Conservation (phyloP, 208 protist genomes). For the Crithidia sp. region DNA sequence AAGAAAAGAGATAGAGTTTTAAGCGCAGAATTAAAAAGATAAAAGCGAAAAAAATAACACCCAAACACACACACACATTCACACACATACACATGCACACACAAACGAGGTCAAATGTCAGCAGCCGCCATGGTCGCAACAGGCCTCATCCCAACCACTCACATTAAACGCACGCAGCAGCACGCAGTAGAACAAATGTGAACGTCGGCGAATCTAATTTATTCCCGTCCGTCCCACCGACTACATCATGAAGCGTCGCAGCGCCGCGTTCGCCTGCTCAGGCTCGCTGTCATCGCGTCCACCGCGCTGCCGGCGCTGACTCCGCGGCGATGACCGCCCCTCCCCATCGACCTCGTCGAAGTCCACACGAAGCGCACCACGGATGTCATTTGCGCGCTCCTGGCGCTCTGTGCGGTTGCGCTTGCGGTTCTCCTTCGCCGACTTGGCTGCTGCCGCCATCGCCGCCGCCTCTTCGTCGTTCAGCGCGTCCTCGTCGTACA, state of each 20-base stretch:
- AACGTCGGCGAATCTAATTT: background rate
- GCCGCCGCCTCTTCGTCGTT: slow-evolving; percentile 47
- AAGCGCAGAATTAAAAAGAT: slow-evolving; percentile 7
- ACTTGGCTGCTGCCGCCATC: slow-evolving; percentile 25
- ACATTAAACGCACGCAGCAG: too few relatives aligned
- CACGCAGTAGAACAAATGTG: too few relatives aligned
- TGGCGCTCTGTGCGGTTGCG: slow-evolving; percentile 40
- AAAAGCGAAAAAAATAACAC: slow-evolving; percentile 6
- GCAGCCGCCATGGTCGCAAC: too few relatives aligned
- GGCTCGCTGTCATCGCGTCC: background rate
- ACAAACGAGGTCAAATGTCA: too few relatives aligned
- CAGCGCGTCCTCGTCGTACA: slow-evolving; percentile 59
- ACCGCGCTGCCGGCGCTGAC: background rate
- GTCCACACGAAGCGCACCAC: slow-evolving; percentile 31
- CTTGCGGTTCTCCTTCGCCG: slow-evolving; percentile 36
- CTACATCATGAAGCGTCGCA: slow-evolving; percentile 46
- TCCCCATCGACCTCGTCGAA: slow-evolving; percentile 15
- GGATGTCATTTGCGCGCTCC: slow-evolving; percentile 58
- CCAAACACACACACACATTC: background rate
- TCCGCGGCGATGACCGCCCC: slow-evolving; percentile 3
- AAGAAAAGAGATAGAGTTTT: background rate
- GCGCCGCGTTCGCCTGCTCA: slow-evolving; percentile 40
- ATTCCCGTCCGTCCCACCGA: background rate
- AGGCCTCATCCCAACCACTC: too few relatives aligned
- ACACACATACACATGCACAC: too few relatives aligned